Evolutionary conservation across 257 asterid genomes (phyloP).

Genomic region (Orobanche coerulescens): DNA sequence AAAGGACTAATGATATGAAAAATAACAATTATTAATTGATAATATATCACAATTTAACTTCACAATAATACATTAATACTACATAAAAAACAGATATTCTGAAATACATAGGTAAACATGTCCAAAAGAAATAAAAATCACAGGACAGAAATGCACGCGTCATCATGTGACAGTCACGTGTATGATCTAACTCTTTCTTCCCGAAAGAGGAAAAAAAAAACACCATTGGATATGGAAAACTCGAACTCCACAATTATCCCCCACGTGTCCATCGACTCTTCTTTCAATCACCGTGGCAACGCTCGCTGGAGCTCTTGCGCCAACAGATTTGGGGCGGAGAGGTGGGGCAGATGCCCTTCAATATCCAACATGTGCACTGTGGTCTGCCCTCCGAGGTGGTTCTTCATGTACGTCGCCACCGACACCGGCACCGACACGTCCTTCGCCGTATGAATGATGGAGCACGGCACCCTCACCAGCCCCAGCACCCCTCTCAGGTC

Average conservation of each 20-base stretch:
- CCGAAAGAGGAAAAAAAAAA: not conserved
- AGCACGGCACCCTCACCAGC: slow-evolving; percentile 69
- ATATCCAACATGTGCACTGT: slow-evolving; percentile 54
- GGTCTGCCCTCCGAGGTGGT: slow-evolving; percentile 75
- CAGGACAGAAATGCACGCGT: too few relatives aligned
- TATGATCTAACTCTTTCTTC: slow-evolving; percentile 11
- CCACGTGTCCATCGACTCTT: slow-evolving; percentile 26
- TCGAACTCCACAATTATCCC: slow-evolving; percentile 20
- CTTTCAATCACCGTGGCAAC: slow-evolving; percentile 25
- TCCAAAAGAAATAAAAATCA: too few relatives aligned
- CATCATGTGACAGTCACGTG: too few relatives aligned
- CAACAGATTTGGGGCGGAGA: slow-evolving; percentile 73
- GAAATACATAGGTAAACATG: too few relatives aligned
- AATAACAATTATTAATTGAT: too few relatives aligned
- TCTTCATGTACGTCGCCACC: slow-evolving; percentile 60
- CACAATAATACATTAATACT: too few relatives aligned
- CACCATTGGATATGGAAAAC: not conserved
- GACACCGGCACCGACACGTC: slow-evolving; percentile 84
- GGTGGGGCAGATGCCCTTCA: slow-evolving; percentile 89
- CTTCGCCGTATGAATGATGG: slow-evolving; percentile 69
- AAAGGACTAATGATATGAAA: too few relatives aligned
- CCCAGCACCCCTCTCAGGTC: slow-evolving; percentile 75
- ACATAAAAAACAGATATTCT: too few relatives aligned
- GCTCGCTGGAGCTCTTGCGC: slow-evolving; percentile 76
- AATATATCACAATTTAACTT: too few relatives aligned